phyloP scores from a whole-genome alignment of 148 eudicot genomes.

The Dysphania ambrosioides region DNA sequence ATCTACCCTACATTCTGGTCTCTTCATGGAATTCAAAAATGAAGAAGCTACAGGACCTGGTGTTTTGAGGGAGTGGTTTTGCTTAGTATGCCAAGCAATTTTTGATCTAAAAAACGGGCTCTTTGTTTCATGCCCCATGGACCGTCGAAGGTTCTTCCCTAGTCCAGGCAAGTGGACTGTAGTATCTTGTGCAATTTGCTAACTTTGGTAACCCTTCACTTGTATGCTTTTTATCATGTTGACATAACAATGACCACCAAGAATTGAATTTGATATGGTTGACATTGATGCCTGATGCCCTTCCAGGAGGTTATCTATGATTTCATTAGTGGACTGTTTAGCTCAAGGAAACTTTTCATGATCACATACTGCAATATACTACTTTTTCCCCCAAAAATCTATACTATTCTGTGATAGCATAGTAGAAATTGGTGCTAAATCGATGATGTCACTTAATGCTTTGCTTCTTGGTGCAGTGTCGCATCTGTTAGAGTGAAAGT shows the following conservation, averaged over 20 bases:
- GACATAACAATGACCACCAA: neutral
- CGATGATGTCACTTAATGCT: neutral
- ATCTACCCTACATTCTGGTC: slow-evolving; percentile 54
- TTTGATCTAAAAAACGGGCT: slow-evolving; percentile 85
- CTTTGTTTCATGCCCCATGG: slow-evolving; percentile 73
- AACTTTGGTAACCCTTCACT: neutral
- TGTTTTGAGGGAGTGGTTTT: slow-evolving; percentile 92
- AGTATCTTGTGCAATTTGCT: neutral
- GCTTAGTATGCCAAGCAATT: slow-evolving; percentile 74
- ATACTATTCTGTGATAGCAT: too few relatives aligned
- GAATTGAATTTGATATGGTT: neutral
- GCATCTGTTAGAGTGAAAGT: neutral
- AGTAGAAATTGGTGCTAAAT: too few relatives aligned
- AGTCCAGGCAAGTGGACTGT: slow-evolving; percentile 55
- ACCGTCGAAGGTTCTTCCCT: slow-evolving; percentile 87
- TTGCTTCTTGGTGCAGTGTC: neutral
- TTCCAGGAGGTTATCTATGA: neutral
- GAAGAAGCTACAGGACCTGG: slow-evolving; percentile 98
- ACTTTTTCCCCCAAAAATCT: too few relatives aligned
- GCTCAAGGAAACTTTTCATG: neutral
- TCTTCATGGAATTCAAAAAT: slow-evolving; percentile 84
- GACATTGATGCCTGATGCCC: neutral
- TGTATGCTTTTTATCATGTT: neutral
- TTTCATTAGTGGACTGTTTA: neutral
- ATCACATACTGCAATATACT: neutral